Percentiles rank a stretch among this genome's conserved stretches.
phyloP scores from a whole-genome alignment of 78 protist genomes.

The Speleostelium caveatum region DNA sequence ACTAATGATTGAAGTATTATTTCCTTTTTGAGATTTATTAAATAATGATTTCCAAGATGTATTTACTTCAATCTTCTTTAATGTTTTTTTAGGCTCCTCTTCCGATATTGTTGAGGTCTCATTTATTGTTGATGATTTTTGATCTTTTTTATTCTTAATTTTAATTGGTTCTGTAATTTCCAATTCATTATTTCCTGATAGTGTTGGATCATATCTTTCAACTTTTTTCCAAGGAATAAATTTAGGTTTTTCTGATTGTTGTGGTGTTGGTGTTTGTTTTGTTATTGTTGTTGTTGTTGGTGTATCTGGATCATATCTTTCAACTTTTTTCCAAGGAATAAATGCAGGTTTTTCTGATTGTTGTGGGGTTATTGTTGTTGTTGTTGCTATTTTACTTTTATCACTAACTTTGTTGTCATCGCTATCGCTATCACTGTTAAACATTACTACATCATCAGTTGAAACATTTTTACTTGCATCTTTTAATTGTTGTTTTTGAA shows the following conservation, averaged over 20 bases:
- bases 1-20: neutral
- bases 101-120: neutral
- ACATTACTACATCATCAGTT: constrained; percentile 6
- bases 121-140: neutral
- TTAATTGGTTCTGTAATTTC: constrained; percentile 4
- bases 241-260: neutral
- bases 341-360: neutral
- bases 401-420: neutral
- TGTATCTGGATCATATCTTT: constrained; percentile 63
- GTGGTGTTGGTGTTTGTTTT: neutral
- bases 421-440: constrained; percentile 1
- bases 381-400: neutral
- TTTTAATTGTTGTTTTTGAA: constrained; percentile 11
- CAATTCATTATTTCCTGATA: neutral
- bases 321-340: constrained; percentile 49
- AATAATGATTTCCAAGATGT: constrained; percentile 71
- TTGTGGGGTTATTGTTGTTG: neutral
- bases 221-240: constrained; percentile 48
- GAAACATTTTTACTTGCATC: neutral
- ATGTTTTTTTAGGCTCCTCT: neutral
- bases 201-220: constrained; percentile 57
- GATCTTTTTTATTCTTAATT: neutral
- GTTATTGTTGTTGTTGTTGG: neutral
- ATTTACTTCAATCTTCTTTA: constrained; percentile 16
- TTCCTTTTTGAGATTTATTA: neutral